Base-by-base conservation (phyloP, 116 monocot species). In the Dioscorea cayenensis region DNA sequence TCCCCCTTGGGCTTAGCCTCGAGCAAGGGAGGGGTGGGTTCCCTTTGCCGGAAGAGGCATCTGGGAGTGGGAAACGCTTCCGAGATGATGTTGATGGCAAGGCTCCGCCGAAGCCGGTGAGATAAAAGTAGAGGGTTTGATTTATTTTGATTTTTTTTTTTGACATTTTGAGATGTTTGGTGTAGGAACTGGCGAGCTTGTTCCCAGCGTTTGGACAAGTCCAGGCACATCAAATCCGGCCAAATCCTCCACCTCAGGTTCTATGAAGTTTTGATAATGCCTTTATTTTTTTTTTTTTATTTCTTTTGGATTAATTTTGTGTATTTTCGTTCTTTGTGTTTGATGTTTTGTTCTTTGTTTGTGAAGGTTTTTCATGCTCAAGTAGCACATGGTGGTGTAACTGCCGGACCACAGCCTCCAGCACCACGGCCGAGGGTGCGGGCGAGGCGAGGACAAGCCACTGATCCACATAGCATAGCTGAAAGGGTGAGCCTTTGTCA, bases 391-490 rank as follows among this genome's bases (percentile, higher is more conserved):
- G 84, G 80, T 16, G 72, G 72, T 6, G 82, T 71, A 72, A 73
- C 80, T 48, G 73, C 72, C 22, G 74, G 28, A 14, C 82, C 82
- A 8, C 92, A 96, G 20, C 87, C 85, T 21, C 87, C 92, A 20
- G 90, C 88, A 6, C 93, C 93, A 17, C 83, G 97, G 36, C 97
- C 93, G 2, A 90, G 93, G 76, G 92, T 97, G 28, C 82, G 97
- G 36, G 97, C 97, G 7, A 85, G 97, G 77, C 78, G 97, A 22
- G 97, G 97, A 12, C 97, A 97, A 51, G 97, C 97, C 62, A 97
- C 97, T 14, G 97, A 97, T 80, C 97, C 97, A 20, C 97, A 97
- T 77, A 97, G 97, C 66, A 97, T 97, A 25, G 97, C 97, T 20
- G 97, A 97, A 52, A 28, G 97, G 86, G 96, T 96, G 55, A 55